A percentile compares a stretch with the other conserved stretches of the same genome.
Evolutionary conservation across 352 stramenopile genomes (phyloP).

Genomic region (Phytopythium aichiense): DNA sequence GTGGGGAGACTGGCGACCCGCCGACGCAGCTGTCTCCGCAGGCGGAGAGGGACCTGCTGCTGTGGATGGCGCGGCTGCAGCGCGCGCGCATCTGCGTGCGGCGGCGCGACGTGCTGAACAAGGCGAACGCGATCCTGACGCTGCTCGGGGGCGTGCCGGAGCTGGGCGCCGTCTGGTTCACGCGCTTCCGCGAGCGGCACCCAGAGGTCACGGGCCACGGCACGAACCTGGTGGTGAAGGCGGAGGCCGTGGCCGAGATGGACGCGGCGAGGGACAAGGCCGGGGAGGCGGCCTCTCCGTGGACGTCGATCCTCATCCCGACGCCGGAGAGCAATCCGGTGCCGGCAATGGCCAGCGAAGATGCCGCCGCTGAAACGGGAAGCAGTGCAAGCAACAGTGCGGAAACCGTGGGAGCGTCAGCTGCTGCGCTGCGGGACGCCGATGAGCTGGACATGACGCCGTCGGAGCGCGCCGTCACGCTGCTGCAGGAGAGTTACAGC

Average conservation of each 20-base stretch:
- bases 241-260: conserved; percentile 1
- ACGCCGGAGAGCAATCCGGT: not conserved
- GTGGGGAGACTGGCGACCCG: not conserved
- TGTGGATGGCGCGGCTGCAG: conserved; percentile 13
- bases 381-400: not conserved
- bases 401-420: not conserved
- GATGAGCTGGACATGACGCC: conserved; percentile 8
- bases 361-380: not conserved
- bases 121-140: conserved; percentile 10
- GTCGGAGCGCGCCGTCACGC: conserved; percentile 12
- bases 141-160: not conserved
- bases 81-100: conserved; percentile 9
- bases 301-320: not conserved
- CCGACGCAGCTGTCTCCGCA: conserved; percentile 2
- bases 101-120: conserved; percentile 14
- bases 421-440: not conserved
- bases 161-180: conserved; percentile 17
- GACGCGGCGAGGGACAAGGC: not conserved
- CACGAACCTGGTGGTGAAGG: conserved; percentile 10
- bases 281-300: not conserved
- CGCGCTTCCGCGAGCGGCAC: conserved; percentile 16
- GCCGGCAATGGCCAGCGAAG: not conserved
- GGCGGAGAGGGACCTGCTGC: conserved; percentile 10
- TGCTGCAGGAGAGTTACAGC: conserved; percentile 13
- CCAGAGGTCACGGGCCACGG: conserved; percentile 12